Base-by-base conservation (phyloP, 208 protist species). In the Herpetomonas tarakana region DNA sequence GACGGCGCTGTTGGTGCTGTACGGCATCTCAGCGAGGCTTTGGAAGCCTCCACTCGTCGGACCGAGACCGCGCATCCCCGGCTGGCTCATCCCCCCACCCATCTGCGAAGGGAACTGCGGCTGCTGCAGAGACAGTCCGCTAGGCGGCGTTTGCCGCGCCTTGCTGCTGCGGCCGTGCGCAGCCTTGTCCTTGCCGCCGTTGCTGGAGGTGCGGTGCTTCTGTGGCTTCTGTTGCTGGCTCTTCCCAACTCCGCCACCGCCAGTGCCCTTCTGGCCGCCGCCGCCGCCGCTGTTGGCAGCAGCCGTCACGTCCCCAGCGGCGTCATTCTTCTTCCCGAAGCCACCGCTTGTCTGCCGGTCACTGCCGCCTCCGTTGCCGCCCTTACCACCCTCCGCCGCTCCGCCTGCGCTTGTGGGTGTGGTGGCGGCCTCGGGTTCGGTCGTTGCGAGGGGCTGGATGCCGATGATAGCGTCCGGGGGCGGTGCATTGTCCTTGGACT, bases 401-500 rank as follows among this genome's bases (percentile, higher is more conserved):
- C 35, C 35, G 9, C 35, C 35, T n/a, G n/a, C n/a, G 14, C 35
- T 41, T 6, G 35, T 41, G 35, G 9, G 9, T 6, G 6, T 41
- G 35, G 35, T 41, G 35, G 35, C 35, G 35, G 35, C 35, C 35
- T 41, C 35, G 6, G 35, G 35, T 14, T 41, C 35, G 9, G 35
- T 14, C 9, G 9, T 41, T 6, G 35, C 35, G 35, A 14, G 9
- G 35, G 14, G 9, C 9, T 6, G 35, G 6, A 41, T 14, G 35
- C 35, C 35, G 14, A 41, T 41, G 14, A 41, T 41, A 14, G 35
- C 35, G 35, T 41, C 35, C 14, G 35, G 35, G 9, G 38, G 45
- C n/a, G 31, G 52, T 27, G 14, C 51, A 31, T 41, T 49, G 31
- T 58, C 65, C 30, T 35, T 46, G 28, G 72, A 52, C 62, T 93